Percentiles rank a stretch among this genome's conserved stretches.
phyloP scores from a whole-genome alignment of 257 asterid genomes.

The Voacanga thouarsii region DNA sequence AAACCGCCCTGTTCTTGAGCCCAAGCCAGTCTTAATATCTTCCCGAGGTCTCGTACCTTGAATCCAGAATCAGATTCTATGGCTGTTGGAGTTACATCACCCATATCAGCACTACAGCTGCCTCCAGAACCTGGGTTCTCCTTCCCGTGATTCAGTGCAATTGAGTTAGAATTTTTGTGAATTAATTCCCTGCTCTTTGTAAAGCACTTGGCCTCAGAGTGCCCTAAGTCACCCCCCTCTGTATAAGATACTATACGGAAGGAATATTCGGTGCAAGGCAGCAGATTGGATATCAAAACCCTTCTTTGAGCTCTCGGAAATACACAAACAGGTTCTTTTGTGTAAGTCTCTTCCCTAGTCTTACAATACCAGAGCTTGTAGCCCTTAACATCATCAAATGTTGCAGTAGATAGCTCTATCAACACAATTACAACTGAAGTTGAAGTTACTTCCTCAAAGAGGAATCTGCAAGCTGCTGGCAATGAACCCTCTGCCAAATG shows the following conservation, averaged over 20 bases:
- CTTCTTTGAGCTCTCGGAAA: conserved; percentile 76
- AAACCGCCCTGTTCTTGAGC: conserved; percentile 60
- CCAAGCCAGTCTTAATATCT: conserved; percentile 61
- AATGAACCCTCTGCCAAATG: conserved; percentile 64
- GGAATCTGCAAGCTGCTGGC: conserved; percentile 85
- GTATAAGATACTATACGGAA: conserved; percentile 68
- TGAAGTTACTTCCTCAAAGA: conserved; percentile 70
- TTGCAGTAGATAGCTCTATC: conserved; percentile 53
- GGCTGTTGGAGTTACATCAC: conserved; percentile 31
- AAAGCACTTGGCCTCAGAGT: conserved; percentile 80
- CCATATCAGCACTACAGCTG: conserved; percentile 46
- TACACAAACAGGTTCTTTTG: conserved; percentile 61
- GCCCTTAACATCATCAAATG: conserved; percentile 54
- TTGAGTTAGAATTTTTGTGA: conserved; percentile 37
- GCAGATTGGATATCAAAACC: conserved; percentile 70
- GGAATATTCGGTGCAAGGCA: conserved; percentile 76
- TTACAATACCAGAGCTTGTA: conserved; percentile 87
- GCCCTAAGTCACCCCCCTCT: conserved; percentile 64
- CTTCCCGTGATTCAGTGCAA: conserved; percentile 34
- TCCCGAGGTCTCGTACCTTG: conserved; percentile 83
- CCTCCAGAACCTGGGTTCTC: conserved; percentile 51
- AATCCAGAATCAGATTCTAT: conserved; percentile 75
- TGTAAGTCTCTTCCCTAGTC: conserved; percentile 62
- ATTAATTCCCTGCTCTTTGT: conserved; percentile 68
- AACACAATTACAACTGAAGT: conserved; percentile 65